Evolutionary conservation across 2,329 filamentous ascomycete species (phyloP).

Genomic region (Reticulascus tulasneorum): DNA sequence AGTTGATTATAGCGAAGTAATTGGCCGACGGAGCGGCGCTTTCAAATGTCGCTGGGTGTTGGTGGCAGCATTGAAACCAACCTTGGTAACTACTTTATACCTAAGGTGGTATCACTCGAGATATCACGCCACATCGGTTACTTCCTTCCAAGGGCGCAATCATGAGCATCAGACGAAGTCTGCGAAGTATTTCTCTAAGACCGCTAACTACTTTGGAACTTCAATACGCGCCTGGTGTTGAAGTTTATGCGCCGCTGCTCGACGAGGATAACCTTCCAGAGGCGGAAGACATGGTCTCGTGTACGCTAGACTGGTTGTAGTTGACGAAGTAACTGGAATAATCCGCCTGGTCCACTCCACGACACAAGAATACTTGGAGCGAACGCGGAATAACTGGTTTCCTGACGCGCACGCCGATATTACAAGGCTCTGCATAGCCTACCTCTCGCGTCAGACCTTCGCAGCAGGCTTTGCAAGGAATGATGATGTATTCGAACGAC

Average conservation of each 20-base stretch:
- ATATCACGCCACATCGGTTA: no score
- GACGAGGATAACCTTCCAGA: background rate
- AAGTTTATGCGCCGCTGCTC: background rate
- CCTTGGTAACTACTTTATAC: no score
- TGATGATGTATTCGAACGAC: background rate
- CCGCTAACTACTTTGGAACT: background rate
- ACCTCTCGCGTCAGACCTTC: background rate
- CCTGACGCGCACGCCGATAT: background rate
- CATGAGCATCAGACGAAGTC: no score
- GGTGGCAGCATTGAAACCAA: no score
- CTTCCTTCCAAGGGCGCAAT: no score
- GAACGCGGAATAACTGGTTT: background rate
- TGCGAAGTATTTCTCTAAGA: no score
- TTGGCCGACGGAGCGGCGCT: no score
- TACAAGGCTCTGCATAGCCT: background rate
- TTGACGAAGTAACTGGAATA: background rate
- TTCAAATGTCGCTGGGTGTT: no score
- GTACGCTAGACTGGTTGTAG: background rate
- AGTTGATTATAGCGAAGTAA: no score
- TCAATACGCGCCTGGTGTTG: background rate
- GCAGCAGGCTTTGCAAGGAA: constrained; percentile 25
- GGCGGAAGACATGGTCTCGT: background rate
- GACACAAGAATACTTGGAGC: background rate
- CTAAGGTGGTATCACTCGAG: no score
- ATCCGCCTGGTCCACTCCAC: background rate